Conservation (phyloP, 768 basidiomycete genomes). For the Cystofilobasidium capitatum region DNA sequence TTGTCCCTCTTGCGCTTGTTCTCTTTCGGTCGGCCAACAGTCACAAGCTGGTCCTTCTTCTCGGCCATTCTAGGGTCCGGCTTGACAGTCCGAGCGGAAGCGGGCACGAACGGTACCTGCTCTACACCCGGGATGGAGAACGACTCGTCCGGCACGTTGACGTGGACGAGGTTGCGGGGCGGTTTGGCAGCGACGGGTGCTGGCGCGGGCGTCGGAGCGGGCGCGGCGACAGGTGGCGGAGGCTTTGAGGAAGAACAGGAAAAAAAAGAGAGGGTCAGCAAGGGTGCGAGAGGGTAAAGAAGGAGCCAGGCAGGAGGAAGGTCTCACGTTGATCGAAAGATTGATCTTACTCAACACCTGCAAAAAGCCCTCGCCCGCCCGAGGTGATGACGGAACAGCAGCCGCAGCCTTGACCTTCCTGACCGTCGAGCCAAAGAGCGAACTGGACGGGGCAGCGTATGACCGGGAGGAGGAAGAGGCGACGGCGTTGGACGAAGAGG, state of each 20-base stretch:
- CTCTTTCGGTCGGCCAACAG: constrained; percentile 21
- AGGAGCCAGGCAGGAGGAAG: neutral
- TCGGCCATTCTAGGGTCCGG: constrained; percentile 9
- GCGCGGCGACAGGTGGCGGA: neutral
- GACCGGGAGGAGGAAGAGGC: neutral
- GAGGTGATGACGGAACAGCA: too few relatives aligned
- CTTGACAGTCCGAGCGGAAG: constrained; percentile 45
- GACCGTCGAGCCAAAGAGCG: constrained; percentile 5
- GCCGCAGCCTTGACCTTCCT: too few relatives aligned
- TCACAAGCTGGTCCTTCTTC: constrained; percentile 26
- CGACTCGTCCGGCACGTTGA: neutral
- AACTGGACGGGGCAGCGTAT: neutral
- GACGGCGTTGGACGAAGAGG: neutral
- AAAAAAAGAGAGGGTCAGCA: neutral
- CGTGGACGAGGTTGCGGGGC: neutral
- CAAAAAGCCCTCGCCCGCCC: constrained; percentile 3
- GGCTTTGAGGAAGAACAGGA: neutral
- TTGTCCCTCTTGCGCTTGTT: constrained; percentile 49
- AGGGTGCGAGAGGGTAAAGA: neutral
- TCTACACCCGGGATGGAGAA: constrained; percentile 39
- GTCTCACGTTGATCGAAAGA: constrained; percentile 17
- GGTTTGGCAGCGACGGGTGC: neutral
- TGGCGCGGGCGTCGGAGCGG: neutral
- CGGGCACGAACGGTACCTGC: constrained; percentile 71
- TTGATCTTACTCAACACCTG: constrained; percentile 14